Evolutionary conservation across 2,329 filamentous ascomycete species (phyloP), one percentile per base, ranked within the genome.

Genomic region (Beauveria australis): DNA sequence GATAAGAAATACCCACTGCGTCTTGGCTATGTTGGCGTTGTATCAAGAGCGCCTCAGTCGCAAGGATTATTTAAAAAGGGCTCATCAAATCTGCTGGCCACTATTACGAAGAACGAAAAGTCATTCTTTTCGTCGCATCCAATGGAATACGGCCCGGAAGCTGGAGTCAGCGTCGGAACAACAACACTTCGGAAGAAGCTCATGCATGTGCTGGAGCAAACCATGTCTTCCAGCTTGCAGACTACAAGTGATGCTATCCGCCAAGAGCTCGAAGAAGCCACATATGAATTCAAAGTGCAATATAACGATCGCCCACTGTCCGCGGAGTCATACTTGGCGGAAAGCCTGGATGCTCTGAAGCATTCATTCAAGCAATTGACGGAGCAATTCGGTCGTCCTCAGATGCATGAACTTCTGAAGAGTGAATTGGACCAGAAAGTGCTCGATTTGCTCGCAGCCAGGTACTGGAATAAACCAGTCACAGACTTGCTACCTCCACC

Each of bases 231-330:
- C 40, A 96, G 91, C 68, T 80, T 99, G 59, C 89, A 94, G 67
- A 86, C 86, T 60, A 99, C 94, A 3, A 90, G 89, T 67, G 91
- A 97, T 70, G 91, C 92, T 10, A 97, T 99, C 66, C 88, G 89
- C 63, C 91, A 96, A 71, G 94, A 99, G 73, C 84, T 99, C 0
- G 93, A 97, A 69, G 94, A 99, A 74, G 92, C 94, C 3, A 93
- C 91, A 0, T 99, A 99, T 70, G 93, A 99, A 74, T 99, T 96
- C 81, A 99, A 99, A 73, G 94, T 99, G 5, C 95, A 99, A 73
- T 99, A 99, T 76, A 99, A 99, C 69, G 94, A 99, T 72, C 87
- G 94, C 7, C 91, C 93, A 1, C 79, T 99, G 41, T 96, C 91
- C 55, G 94, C 94, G 2, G 94, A 99, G 72, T 96, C 93, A 4